Evolutionary conservation across 495 filamentous ascomycete species (phyloP).

Genomic region (Thermothielavioides terrestris): DNA sequence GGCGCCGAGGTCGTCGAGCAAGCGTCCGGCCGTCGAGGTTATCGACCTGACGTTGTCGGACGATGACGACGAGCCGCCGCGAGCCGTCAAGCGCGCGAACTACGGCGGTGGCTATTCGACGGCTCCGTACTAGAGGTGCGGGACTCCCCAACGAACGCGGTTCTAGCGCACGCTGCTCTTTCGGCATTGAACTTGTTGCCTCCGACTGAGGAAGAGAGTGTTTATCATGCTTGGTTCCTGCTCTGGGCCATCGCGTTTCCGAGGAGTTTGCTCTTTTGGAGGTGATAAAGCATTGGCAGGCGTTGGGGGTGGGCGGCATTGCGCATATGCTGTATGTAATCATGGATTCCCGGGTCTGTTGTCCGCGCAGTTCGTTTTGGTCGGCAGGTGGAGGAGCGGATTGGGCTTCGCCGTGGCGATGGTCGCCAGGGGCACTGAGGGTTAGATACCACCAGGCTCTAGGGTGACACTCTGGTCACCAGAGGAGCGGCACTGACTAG

Average conservation of each 20-base stretch:
- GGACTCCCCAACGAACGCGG: background rate
- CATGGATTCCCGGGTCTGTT: background rate
- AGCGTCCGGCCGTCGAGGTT: slow-evolving; percentile 54
- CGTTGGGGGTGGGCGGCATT: background rate
- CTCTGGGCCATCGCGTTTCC: background rate
- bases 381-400: too few species aligned
- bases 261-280: background rate
- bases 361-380: slow-evolving; percentile 1
- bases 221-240: background rate
- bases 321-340: background rate
- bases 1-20: slow-evolving; percentile 44
- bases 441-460: too few species aligned
- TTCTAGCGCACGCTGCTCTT: too few species aligned
- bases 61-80: slow-evolving; percentile 56
- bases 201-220: background rate
- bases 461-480: too few species aligned
- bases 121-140: background rate
- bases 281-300: background rate
- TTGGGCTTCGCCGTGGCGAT: too few species aligned
- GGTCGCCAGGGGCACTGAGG: too few species aligned
- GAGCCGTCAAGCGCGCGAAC: slow-evolving; percentile 49
- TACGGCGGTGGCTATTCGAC: slow-evolving; percentile 9
- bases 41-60: slow-evolving; percentile 77
- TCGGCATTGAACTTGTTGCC: too few species aligned
- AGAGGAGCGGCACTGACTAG: too few species aligned